These are phyloP conservation scores for Pythium folliculosum DNA, from an alignment of 352 stramenopile species.

Conservation along the genomic window DNA sequence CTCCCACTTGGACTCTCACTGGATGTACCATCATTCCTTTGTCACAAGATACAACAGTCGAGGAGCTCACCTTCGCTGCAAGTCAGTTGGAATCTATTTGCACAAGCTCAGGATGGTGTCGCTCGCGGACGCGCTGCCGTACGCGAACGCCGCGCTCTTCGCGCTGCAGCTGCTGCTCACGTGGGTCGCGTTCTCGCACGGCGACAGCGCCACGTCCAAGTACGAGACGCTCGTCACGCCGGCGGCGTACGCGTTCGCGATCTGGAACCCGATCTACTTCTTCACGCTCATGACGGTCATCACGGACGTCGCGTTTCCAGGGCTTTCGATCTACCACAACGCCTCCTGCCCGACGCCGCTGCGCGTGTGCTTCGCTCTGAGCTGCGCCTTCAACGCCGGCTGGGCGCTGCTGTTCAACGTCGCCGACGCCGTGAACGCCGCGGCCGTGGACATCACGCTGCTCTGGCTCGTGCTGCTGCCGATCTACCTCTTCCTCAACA, in stretches of 20 bases:
- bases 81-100: neutral
- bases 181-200: slow-evolving; percentile 36
- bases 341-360: slow-evolving; percentile 45
- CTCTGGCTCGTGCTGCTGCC: slow-evolving; percentile 59
- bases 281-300: slow-evolving; percentile 50
- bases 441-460: slow-evolving; percentile 50
- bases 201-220: slow-evolving; percentile 30
- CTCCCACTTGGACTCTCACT: too few species aligned
- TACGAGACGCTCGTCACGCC: slow-evolving; percentile 60
- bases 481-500: slow-evolving; percentile 69
- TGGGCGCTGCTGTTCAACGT: slow-evolving; percentile 59
- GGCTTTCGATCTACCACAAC: slow-evolving; percentile 49
- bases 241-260: slow-evolving; percentile 53
- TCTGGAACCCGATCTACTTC: slow-evolving; percentile 73
- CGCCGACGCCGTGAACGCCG: slow-evolving; percentile 35
- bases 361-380: slow-evolving; percentile 56
- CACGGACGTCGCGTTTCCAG: slow-evolving; percentile 53
- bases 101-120: neutral
- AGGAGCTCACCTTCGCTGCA: neutral
- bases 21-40: too few species aligned
- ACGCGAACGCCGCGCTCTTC: slow-evolving; percentile 20
- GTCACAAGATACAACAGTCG: neutral
- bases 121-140: slow-evolving; percentile 7
- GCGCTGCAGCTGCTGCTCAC: slow-evolving; percentile 17
- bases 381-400: slow-evolving; percentile 46